phyloP scores from a whole-genome alignment of 2,329 filamentous ascomycete genomes.

The Xylaria multiplex region DNA sequence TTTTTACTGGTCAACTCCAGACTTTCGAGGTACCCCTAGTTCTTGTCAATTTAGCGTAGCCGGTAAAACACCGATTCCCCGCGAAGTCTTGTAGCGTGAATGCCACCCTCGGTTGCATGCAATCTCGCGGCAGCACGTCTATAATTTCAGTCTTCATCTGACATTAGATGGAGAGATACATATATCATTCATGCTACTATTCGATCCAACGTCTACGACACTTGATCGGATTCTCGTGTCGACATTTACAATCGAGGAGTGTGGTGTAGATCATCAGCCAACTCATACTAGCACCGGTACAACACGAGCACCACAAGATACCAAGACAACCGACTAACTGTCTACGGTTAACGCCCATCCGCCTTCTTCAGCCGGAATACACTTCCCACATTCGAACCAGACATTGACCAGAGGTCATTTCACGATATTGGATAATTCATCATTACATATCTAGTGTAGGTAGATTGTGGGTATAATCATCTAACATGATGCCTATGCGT shows the following conservation, averaged over 20 bases:
- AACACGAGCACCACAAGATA: neutral
- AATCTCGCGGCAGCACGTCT: too few species aligned
- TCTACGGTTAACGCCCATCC: neutral
- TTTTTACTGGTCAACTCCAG: too few species aligned
- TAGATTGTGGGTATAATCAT: slow-evolving; percentile 28
- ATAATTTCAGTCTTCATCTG: too few species aligned
- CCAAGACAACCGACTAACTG: neutral
- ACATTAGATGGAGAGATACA: too few species aligned
- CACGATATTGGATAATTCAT: slow-evolving; percentile 15
- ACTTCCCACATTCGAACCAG: neutral
- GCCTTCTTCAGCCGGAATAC: neutral
- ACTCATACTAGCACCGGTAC: neutral
- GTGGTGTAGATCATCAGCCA: neutral
- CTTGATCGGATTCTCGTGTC: too few species aligned
- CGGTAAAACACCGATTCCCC: too few species aligned
- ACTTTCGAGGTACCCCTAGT: too few species aligned
- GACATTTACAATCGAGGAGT: neutral
- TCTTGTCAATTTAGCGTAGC: too few species aligned
- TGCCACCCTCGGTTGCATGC: too few species aligned
- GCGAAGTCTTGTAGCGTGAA: too few species aligned
- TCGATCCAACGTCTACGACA: too few species aligned
- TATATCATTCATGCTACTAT: too few species aligned
- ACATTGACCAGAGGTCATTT: neutral
- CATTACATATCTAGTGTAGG: slow-evolving; percentile 20
- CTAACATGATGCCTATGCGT: slow-evolving; percentile 30